Conservation (phyloP, 2,329 filamentous ascomycete species). For the Colletotrichum spaethianum region DNA sequence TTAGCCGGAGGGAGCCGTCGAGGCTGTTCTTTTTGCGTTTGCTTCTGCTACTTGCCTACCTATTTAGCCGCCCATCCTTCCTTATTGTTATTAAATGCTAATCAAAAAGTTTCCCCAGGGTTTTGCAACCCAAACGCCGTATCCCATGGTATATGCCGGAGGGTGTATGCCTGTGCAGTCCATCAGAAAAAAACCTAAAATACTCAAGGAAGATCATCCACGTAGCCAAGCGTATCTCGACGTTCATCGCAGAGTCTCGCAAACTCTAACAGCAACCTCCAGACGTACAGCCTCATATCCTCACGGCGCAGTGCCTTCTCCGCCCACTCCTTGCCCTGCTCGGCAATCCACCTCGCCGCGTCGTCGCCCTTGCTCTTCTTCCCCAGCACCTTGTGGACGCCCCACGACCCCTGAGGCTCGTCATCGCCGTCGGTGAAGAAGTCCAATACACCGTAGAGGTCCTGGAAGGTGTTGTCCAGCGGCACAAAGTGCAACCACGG, state of each 20-base stretch:
- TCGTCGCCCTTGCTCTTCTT: slow-evolving; percentile 59
- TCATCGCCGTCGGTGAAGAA: slow-evolving; percentile 71
- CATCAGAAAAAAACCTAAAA: not conserved
- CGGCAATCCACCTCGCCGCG: slow-evolving; percentile 72
- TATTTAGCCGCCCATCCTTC: no score
- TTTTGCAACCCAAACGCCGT: not conserved
- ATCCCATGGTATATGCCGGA: slow-evolving; percentile 13
- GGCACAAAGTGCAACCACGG: slow-evolving; percentile 83
- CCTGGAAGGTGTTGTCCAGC: slow-evolving; percentile 77
- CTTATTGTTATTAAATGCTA: not conserved
- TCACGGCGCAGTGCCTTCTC: slow-evolving; percentile 73
- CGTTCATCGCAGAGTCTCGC: slow-evolving; percentile 64
- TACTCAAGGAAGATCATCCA: slow-evolving; percentile 55
- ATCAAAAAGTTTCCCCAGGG: not conserved
- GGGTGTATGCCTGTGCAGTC: not conserved
- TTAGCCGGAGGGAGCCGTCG: not conserved
- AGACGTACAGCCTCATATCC: slow-evolving; percentile 78
- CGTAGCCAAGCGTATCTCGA: slow-evolving; percentile 59
- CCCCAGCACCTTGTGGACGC: slow-evolving; percentile 32
- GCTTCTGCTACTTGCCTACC: no score
- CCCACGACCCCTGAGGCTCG: slow-evolving; percentile 17
- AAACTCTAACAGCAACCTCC: slow-evolving; percentile 72
- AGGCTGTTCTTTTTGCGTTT: not conserved
- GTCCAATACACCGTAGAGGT: slow-evolving; percentile 75
- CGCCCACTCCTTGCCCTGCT: slow-evolving; percentile 72